Base-by-base conservation (phyloP, 208 protist genomes). In the Lotmaria passim region DNA sequence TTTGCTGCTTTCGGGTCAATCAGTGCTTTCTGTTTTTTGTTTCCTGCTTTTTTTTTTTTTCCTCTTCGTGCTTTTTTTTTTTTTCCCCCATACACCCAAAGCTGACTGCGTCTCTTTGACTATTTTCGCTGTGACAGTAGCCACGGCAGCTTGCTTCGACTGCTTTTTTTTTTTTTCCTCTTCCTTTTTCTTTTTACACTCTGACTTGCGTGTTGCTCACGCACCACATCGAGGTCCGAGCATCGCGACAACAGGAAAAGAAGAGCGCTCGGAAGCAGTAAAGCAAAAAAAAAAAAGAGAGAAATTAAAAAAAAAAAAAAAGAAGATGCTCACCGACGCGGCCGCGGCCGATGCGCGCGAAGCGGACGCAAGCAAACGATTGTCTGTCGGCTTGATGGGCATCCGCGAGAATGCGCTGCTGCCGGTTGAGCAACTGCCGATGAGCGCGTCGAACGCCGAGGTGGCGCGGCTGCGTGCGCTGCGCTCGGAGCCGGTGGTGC, bases 401-500 rank as follows among this genome's bases (percentile, higher is more conserved):
- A 66, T 66, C 30, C 60, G 34, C 38, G 50, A 68, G 3, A 47
- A 15, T 50, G 58, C 62, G 24, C 3, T 30, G 30, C 2, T 21
- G 1, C 6, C 12, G 23, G 50, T 19, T 26, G 2, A 14, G 17
- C 36, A 34, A 50, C 50, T 7, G 28, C 21, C 8, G 47, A 34
- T 34, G 26, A 58, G 2, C 14, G 34, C 28, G 1, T 34, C 62
- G 17, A 8, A 52, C 15, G 31, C 65, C 4, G 61, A 63, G 44
- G 5, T 47, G 38, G 38, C 26, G 26, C 69, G 79, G 24, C 73
- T 78, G 56, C 31, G n/a, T 1, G 52, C 57, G 36, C 60, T 90
- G 47, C 47, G 56, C 26, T 41, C 41, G 4, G 77, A 82, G 69
- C 79, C 75, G 7, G 80, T 95, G 6, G 80, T 90, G 19, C 73